phyloP scores from a whole-genome alignment of 768 basidiomycete genomes.

The Kwoniella dendrophila region DNA sequence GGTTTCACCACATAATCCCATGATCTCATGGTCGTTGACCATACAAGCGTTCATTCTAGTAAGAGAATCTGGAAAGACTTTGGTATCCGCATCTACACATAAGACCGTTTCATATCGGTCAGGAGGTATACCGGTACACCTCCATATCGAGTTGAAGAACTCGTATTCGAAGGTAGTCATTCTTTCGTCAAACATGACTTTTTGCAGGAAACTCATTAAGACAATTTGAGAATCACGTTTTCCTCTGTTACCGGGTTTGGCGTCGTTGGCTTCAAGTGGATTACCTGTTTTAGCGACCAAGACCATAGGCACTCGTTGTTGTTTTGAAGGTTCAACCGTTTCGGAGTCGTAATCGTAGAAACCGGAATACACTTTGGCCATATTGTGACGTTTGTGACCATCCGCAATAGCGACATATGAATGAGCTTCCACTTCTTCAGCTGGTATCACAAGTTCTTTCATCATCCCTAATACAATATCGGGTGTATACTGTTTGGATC shows the following conservation, averaged over 20 bases:
- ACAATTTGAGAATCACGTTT: slow-evolving; percentile 99
- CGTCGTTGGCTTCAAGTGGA: slow-evolving; percentile 78
- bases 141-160: slow-evolving; percentile 98
- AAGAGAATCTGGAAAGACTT: slow-evolving; percentile 97
- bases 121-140: slow-evolving; percentile 90
- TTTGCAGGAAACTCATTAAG: slow-evolving; percentile 95
- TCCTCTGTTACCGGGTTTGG: slow-evolving; percentile 96
- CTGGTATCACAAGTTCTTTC: slow-evolving; percentile 83
- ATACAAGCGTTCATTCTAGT: slow-evolving; percentile 95
- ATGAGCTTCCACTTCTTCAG: slow-evolving; percentile 84
- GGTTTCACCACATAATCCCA: slow-evolving; percentile 98
- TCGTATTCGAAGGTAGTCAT: slow-evolving; percentile 99
- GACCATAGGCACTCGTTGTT: slow-evolving; percentile 93
- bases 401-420: slow-evolving; percentile 99
- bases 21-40: slow-evolving; percentile 95
- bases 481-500: slow-evolving; percentile 84
- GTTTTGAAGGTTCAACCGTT: slow-evolving; percentile 86
- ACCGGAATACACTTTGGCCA: slow-evolving; percentile 97
- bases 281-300: slow-evolving; percentile 96
- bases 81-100: slow-evolving; percentile 96
- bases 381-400: slow-evolving; percentile 99
- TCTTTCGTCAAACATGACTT: slow-evolving; percentile 99
- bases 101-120: slow-evolving; percentile 94
- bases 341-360: slow-evolving; percentile 94
- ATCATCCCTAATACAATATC: slow-evolving; percentile 96